Percentiles rank a stretch among this genome's conserved stretches.
Evolutionary conservation across 2,329 filamentous ascomycete genomes (phyloP).

Genomic region (Hypoxylon sp.): DNA sequence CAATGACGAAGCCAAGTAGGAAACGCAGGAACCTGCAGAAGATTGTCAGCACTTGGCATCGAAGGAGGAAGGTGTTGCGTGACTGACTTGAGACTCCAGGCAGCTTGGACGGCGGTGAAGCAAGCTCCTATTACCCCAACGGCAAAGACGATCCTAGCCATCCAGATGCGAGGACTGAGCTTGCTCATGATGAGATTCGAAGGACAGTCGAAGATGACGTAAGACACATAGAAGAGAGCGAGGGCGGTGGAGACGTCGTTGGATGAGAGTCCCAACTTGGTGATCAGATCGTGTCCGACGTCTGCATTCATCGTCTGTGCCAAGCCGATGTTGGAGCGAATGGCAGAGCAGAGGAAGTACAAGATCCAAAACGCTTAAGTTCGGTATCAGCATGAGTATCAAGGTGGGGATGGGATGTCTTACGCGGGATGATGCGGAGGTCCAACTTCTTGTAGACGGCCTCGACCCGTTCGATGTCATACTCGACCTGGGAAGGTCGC

Average conservation of each 20-base stretch:
- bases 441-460: conserved; percentile 66
- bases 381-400: conserved; percentile 10
- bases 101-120: conserved; percentile 80
- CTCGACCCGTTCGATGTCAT: conserved; percentile 61
- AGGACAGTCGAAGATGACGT: conserved; percentile 87
- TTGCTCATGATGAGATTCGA: conserved; percentile 90
- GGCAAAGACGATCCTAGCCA: conserved; percentile 88
- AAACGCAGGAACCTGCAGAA: conserved; percentile 73
- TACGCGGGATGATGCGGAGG: conserved; percentile 66
- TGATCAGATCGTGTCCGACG: conserved; percentile 76
- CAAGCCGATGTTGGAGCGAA: conserved; percentile 89
- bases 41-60: conserved; percentile 20
- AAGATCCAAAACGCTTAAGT: conserved; percentile 80
- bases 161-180: conserved; percentile 86
- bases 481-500: conserved; percentile 42
- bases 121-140: conserved; percentile 85
- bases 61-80: neutral
- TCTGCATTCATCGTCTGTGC: conserved; percentile 91
- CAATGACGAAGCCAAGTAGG: conserved; percentile 84
- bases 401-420: conserved; percentile 18
- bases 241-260: conserved; percentile 85
- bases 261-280: conserved; percentile 71
- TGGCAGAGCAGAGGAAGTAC: conserved; percentile 92
- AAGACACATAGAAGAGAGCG: conserved; percentile 90
- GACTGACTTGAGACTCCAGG: conserved; percentile 82